phyloP scores from a whole-genome alignment of 1,284 basidiomycete genomes.

The Hypsizygus ulmarius region DNA sequence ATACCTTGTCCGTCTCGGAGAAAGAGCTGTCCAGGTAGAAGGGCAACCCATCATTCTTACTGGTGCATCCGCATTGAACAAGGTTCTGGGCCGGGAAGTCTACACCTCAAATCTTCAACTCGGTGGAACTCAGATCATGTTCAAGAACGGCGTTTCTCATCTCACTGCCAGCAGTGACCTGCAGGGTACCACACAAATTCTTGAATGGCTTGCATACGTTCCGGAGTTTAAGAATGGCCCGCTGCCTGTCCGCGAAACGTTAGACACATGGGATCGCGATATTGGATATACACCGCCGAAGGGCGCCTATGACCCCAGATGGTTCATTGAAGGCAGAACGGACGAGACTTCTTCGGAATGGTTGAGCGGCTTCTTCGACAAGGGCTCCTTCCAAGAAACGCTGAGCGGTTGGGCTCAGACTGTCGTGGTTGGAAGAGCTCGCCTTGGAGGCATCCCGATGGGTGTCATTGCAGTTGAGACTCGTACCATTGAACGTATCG shows the following conservation, averaged over 20 bases:
- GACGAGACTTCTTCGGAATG: conserved; percentile 81
- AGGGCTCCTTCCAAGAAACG: conserved; percentile 94
- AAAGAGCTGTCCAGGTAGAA: conserved; percentile 98
- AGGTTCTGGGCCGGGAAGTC: conserved; percentile 98
- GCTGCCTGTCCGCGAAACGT: conserved; percentile 71
- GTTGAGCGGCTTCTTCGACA: conserved; percentile 94
- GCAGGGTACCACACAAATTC: conserved; percentile 89
- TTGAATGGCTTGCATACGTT: conserved; percentile 95
- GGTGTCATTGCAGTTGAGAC: conserved; percentile 99
- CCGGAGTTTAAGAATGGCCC: conserved; percentile 78
- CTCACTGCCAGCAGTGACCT: conserved; percentile 93
- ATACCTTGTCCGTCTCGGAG: conserved; percentile 96
- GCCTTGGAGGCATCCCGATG: conserved; percentile 95
- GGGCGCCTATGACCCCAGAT: conserved; percentile 94
- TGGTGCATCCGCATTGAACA: conserved; percentile 96
- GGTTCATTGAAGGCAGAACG: conserved; percentile 93
- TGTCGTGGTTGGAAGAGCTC: conserved; percentile 95
- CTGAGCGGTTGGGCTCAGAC: conserved; percentile 97
- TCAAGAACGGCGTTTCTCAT: conserved; percentile 99
- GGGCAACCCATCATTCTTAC: conserved; percentile 99
- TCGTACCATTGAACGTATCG: conserved; percentile 93
- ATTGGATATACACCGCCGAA: conserved; percentile 92
- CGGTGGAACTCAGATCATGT: conserved; percentile 99
- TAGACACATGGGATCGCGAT: conserved; percentile 90
- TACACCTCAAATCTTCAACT: conserved; percentile 99